Base-by-base conservation (phyloP, 164 flowering plant genomes). In the Malania oleifera region DNA sequence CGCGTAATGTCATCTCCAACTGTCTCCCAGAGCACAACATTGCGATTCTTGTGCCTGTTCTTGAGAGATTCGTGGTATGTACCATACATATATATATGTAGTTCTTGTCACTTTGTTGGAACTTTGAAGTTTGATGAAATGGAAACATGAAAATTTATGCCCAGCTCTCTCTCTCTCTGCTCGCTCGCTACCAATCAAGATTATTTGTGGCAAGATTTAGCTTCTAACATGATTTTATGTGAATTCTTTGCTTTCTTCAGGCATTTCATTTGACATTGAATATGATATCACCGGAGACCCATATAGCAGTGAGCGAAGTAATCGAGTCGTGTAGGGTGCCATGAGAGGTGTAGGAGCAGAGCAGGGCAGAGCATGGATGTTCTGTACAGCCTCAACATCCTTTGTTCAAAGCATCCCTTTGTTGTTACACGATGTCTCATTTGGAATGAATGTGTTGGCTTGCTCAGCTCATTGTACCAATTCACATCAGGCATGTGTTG, bases 21-120 rank as follows among this genome's bases (percentile, higher is more conserved):
- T 79, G 72, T 70, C 92, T 93, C 28, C 97, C 97, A 4, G 72
- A 87, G 29, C 70, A 66, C 60, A 93, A 75, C 28, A 61, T 93
- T 75, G 63, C 77, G 62, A 69, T 77, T 61, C 85, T 93, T 37
- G 93, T 93, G 14, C 98, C 98, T 24, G 98, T 93, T 15, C 70
- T 89, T 73, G 98, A 93, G 72, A 80, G 91, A 82, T 93, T 93
- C 74, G 84, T 93, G 92, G 98, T 93, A 84, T 49, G 88, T 66
- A 47, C 49, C 7, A 53, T n/a, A n/a, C n/a, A n/a, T n/a, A n/a
- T n/a, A n/a, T n/a, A n/a, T n/a, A n/a, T n/a, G n/a, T n/a, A n/a
- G n/a, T n/a, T n/a, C n/a, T n/a, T n/a, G n/a, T n/a, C n/a, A n/a
- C n/a, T n/a, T n/a, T n/a, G n/a, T n/a, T n/a, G n/a, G n/a, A n/a